Conservation (phyloP, 1,139 yeast species). For the Pichia sp. region DNA sequence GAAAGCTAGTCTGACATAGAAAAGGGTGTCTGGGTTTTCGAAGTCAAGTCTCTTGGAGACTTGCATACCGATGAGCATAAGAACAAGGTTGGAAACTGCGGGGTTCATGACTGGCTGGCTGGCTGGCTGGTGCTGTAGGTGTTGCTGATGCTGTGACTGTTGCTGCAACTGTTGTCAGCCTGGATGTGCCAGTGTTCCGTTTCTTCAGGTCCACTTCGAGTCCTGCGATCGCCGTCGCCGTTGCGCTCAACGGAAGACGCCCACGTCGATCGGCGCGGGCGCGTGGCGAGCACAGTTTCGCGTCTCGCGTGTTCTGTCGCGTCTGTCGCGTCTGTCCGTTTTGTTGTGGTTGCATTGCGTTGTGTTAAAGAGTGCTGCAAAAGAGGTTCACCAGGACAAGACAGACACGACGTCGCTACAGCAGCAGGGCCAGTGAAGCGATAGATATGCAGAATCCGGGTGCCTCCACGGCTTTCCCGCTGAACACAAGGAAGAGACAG, state of each 20-base stretch:
- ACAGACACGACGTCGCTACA: neutral
- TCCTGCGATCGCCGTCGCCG: too few relatives aligned
- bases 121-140: too few relatives aligned
- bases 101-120: constrained; percentile 58
- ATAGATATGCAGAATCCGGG: neutral
- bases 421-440: neutral
- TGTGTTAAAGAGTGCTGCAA: neutral
- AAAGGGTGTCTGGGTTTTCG: constrained; percentile 71
- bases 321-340: too few relatives aligned
- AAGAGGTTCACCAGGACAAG: too few relatives aligned
- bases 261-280: neutral
- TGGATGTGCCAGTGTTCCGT: too few relatives aligned
- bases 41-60: constrained; percentile 83
- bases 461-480: constrained; percentile 21
- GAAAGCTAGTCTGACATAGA: constrained; percentile 74
- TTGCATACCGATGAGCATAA: constrained; percentile 98
- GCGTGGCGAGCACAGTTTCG: neutral
- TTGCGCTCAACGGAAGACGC: too few relatives aligned
- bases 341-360: too few relatives aligned
- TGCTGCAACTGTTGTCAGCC: too few relatives aligned
- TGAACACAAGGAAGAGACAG: constrained; percentile 23
- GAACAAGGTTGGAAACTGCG: constrained; percentile 73
- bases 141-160: too few relatives aligned
- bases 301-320: too few relatives aligned
- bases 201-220: too few relatives aligned